Percentiles rank a stretch among this genome's conserved stretches.
Evolutionary conservation across 768 basidiomycete species (phyloP).

Genomic region (Galerina sulciceps): DNA sequence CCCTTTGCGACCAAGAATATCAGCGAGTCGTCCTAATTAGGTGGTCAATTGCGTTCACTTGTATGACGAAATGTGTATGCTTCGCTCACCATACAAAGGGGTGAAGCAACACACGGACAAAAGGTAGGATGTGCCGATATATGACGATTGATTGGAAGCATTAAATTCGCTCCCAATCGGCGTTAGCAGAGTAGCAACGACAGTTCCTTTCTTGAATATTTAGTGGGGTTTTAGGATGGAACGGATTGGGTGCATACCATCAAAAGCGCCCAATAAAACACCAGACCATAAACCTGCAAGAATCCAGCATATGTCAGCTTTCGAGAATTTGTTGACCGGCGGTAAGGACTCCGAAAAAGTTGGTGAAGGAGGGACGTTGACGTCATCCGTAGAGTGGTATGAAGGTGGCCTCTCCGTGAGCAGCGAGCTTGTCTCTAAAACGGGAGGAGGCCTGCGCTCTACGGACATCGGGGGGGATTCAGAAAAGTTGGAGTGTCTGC

Average conservation of each 20-base stretch:
- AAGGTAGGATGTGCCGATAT: constrained; percentile 88
- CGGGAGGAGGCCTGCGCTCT: constrained; percentile 45
- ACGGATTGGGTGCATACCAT: constrained; percentile 54
- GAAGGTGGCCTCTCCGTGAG: constrained; percentile 53
- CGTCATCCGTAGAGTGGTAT: constrained; percentile 50
- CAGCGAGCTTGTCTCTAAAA: constrained; percentile 59
- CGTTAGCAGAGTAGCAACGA: constrained; percentile 84
- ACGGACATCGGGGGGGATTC: constrained; percentile 46
- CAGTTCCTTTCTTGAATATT: constrained; percentile 57
- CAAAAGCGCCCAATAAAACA: constrained; percentile 83
- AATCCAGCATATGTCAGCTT: constrained; percentile 67
- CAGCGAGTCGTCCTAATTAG: constrained; percentile 72
- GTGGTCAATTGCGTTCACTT: constrained; percentile 18
- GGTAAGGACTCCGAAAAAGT: constrained; percentile 29
- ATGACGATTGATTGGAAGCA: constrained; percentile 79
- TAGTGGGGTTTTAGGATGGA: constrained; percentile 7
- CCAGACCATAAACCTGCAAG: constrained; percentile 81
- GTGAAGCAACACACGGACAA: constrained; percentile 91
- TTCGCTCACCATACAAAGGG: constrained; percentile 74
- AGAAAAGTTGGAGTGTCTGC: constrained; percentile 21
- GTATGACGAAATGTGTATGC: constrained; percentile 29
- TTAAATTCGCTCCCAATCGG: constrained; percentile 88
- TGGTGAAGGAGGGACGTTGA: constrained; percentile 32
- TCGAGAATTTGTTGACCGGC: constrained; percentile 49
- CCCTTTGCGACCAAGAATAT: constrained; percentile 84